Percentiles rank a stretch among this genome's conserved stretches.
phyloP scores from a whole-genome alignment of 805 yeast genomes.

The Ogataea degrootiae region DNA sequence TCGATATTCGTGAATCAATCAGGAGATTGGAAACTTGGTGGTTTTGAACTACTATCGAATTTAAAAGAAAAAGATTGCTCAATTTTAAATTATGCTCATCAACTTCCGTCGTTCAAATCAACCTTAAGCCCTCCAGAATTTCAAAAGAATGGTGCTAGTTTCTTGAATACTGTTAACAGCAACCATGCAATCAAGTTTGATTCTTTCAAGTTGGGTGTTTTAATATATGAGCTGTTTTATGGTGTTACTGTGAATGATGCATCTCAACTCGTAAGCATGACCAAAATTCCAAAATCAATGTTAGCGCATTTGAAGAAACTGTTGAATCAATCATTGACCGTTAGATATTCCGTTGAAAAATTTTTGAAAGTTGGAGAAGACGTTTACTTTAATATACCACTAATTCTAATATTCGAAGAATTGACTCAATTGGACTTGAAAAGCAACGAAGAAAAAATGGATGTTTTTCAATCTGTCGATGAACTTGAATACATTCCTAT shows the following conservation, averaged over 20 bases:
- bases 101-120: conserved; percentile 21
- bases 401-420: conserved; percentile 49
- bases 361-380: conserved; percentile 30
- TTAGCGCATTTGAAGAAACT: conserved; percentile 36
- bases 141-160: conserved; percentile 38
- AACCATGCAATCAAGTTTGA: conserved; percentile 47
- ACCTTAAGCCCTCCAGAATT: conserved; percentile 49
- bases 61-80: conserved; percentile 41
- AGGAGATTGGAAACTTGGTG: conserved; percentile 85
- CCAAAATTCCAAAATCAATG: conserved; percentile 35
- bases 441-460: conserved; percentile 48
- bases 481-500: conserved; percentile 36
- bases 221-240: conserved; percentile 45
- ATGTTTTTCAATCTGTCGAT: conserved; percentile 36
- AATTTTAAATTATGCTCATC: conserved; percentile 18
- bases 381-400: conserved; percentile 37
- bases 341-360: conserved; percentile 34
- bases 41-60: conserved; percentile 65
- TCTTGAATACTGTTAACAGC: conserved; percentile 22
- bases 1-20: conserved; percentile 59
- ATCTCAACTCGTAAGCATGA: conserved; percentile 7
- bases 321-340: conserved; percentile 32
- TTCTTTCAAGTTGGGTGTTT: conserved; percentile 57
- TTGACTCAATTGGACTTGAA: conserved; percentile 54
- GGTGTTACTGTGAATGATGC: conserved; percentile 9